phyloP scores from a whole-genome alignment of 2,329 filamentous ascomycete genomes.

The Aphanocladium album region DNA sequence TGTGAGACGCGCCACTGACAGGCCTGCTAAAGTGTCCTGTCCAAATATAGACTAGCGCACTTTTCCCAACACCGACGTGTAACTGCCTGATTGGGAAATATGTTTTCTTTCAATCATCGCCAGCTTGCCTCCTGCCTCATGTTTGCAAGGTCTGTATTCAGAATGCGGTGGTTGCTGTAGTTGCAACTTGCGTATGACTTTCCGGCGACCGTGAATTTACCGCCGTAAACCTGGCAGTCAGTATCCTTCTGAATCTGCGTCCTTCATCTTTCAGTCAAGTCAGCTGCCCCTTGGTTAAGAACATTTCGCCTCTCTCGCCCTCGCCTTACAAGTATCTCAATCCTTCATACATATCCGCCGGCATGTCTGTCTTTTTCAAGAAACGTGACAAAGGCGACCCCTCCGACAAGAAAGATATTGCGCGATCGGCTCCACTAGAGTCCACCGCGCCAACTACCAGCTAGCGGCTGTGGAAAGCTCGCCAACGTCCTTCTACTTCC shows the following conservation, averaged over 20 bases:
- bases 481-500: conserved; percentile 14
- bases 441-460: conserved; percentile 17
- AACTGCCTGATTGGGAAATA: conserved; percentile 1
- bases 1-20: neutral
- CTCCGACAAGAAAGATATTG: conserved; percentile 6
- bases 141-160: neutral
- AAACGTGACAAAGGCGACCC: conserved; percentile 10
- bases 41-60: neutral
- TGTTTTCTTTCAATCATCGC: neutral
- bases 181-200: neutral
- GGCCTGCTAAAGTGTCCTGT: neutral
- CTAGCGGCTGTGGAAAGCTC: conserved; percentile 25
- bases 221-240: neutral
- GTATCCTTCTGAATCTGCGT: conserved; percentile 1
- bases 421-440: neutral
- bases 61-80: neutral
- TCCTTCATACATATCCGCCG: conserved; percentile 12
- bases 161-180: neutral
- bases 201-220: neutral
- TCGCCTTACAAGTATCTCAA: conserved; percentile 8
- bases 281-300: conserved; percentile 3
- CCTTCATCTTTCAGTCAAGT: conserved; percentile 6
- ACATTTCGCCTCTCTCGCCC: conserved; percentile 2
- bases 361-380: conserved; percentile 12
- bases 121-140: conserved; percentile 7